phyloP scores from a whole-genome alignment of 768 basidiomycete species.

The Leccinellum luteum region DNA sequence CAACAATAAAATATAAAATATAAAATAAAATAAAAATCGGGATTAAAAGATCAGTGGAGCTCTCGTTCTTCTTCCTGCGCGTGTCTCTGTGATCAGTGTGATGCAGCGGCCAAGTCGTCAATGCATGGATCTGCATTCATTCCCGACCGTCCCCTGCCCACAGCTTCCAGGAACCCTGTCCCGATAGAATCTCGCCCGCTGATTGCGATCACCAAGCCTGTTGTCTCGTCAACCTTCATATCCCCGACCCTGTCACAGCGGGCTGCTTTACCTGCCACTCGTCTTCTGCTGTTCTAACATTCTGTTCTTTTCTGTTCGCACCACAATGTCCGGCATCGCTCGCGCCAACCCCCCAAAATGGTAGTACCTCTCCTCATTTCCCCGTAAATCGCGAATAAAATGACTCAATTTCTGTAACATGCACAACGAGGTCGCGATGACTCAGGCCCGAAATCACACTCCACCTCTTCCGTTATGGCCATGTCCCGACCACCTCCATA shows the following conservation, averaged over 20 bases:
- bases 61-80: background rate
- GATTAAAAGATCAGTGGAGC: background rate
- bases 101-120: background rate
- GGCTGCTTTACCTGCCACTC: conserved; percentile 3
- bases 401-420: conserved; percentile 8
- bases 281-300: conserved; percentile 26
- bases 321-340: conserved; percentile 39
- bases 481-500: conserved; percentile 25
- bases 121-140: conserved; percentile 34
- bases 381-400: conserved; percentile 20
- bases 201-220: conserved; percentile 22
- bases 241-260: conserved; percentile 17
- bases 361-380: conserved; percentile 32
- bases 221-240: conserved; percentile 10
- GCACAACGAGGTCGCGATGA: conserved; percentile 29
- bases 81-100: conserved; percentile 8
- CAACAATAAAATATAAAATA: background rate
- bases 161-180: conserved; percentile 29
- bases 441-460: conserved; percentile 16
- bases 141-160: conserved; percentile 26
- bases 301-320: conserved; percentile 37
- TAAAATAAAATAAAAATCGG: background rate
- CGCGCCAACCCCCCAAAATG: conserved; percentile 22
- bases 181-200: conserved; percentile 25
- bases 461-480: conserved; percentile 14